Conservation (phyloP, 2,329 filamentous ascomycete genomes). For the Neurospora sp. region DNA sequence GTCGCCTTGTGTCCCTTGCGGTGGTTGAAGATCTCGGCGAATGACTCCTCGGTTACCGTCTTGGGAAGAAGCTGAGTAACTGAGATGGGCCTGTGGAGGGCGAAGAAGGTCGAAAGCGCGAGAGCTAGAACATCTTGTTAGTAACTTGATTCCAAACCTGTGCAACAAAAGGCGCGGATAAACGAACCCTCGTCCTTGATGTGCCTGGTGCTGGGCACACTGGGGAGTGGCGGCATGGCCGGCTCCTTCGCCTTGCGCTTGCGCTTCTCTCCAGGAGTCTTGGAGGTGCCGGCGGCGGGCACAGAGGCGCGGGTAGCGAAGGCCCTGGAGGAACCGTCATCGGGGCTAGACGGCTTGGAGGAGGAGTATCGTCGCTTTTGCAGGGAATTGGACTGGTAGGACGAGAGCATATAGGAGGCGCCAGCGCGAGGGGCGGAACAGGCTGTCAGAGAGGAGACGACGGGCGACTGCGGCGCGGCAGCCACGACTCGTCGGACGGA, state of each 20-base stretch:
- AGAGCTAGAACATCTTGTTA: slow-evolving; percentile 50
- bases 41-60: slow-evolving; percentile 60
- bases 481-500: slow-evolving; percentile 46
- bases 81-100: slow-evolving; percentile 87
- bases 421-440: slow-evolving; percentile 31
- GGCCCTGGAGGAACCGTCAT: slow-evolving; percentile 43
- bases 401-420: slow-evolving; percentile 22
- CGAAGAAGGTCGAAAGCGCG: slow-evolving; percentile 86
- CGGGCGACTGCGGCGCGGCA: slow-evolving; percentile 34
- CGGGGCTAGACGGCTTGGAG: slow-evolving; percentile 53
- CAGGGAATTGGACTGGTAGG: slow-evolving; percentile 26
- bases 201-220: slow-evolving; percentile 66
- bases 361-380: slow-evolving; percentile 50
- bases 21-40: slow-evolving; percentile 72
- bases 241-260: slow-evolving; percentile 49
- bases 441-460: slow-evolving; percentile 31
- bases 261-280: slow-evolving; percentile 40
- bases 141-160: background rate
- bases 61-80: slow-evolving; percentile 73
- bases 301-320: slow-evolving; percentile 40
- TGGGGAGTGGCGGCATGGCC: slow-evolving; percentile 49
- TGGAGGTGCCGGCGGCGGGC: slow-evolving; percentile 35
- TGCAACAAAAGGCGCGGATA: slow-evolving; percentile 6
- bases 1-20: slow-evolving; percentile 42
- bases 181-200: slow-evolving; percentile 55